Evolutionary conservation across 208 protist species (phyloP), one percentile per base, ranked within the genome.

Genomic region (Trypanosoma avium): DNA sequence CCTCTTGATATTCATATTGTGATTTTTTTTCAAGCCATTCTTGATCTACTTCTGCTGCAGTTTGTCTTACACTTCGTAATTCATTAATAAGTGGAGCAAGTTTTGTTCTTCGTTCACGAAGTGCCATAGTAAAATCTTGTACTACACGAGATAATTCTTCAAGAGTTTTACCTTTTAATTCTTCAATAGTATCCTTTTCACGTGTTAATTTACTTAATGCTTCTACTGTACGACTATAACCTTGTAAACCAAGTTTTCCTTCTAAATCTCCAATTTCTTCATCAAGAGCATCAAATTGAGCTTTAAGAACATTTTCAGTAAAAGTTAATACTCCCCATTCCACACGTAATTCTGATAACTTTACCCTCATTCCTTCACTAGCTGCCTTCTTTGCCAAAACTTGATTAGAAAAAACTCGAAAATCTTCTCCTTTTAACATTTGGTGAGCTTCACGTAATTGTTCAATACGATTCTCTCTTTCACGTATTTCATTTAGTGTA

Each of bases 41-140:
- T 72, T 89, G 71, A 45, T 97, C 92, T 24, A 97, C 81, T 69
- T 92, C 88, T 10, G 84, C 66, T 7, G 87, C 87, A 17, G 77
- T 84, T 70, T 95, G 84, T 3, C 92, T 81, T 32, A 93, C 80
- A 12, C 67, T 81, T 30, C 92, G 86, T 9, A 97, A 79, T 65
- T 97, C 89, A 73, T 91, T 90, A 50, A 97, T 95, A 26, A 93
- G 83, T 29, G 92, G 92, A 29, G 88, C 87, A 26, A 97, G 76
- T 7, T 88, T 84, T 3, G 80, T 93, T 45, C 89, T 84, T 22
- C 84, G 75, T 33, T 97, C 89, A 45, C 86, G 86, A 53, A 97
- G 92, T 17, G 85, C 78, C 36, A 87, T 68, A 30, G 78, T 89
- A 53, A 97, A 94, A 38, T 95, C 85, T 63, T 94, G 83, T 73